These are phyloP conservation scores for Candida krabiensis DNA, from an alignment of 805 yeast genomes.

Conservation along the genomic window DNA sequence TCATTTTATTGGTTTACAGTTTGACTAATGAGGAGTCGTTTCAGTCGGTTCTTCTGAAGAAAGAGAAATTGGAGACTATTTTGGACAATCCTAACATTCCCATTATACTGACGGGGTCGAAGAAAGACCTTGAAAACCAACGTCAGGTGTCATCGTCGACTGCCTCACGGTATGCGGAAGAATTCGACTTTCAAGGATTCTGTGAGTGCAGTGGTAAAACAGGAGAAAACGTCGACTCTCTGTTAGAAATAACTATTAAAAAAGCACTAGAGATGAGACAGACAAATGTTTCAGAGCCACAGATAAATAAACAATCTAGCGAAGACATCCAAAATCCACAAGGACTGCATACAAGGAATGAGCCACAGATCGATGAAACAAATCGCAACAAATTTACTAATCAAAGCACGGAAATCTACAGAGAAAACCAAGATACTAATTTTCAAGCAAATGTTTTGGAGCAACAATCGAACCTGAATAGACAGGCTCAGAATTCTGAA, in stretches of 20 bases:
- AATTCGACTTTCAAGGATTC: conserved; percentile 34
- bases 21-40: conserved; percentile 50
- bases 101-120: conserved; percentile 66
- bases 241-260: conserved; percentile 46
- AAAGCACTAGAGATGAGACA: conserved; percentile 6
- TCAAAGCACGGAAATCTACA: too few species aligned
- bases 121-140: conserved; percentile 70
- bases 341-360: too few species aligned
- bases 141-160: conserved; percentile 64
- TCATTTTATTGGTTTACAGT: conserved; percentile 49
- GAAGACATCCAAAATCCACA: too few species aligned
- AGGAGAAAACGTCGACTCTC: conserved; percentile 75
- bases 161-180: conserved; percentile 23
- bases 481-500: too few species aligned
- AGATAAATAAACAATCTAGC: too few species aligned
- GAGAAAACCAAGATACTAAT: too few species aligned
- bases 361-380: too few species aligned
- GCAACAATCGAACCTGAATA: too few species aligned
- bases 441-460: too few species aligned
- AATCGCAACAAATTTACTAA: too few species aligned
- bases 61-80: conserved; percentile 75
- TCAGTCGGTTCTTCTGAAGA: conserved; percentile 30
- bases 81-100: conserved; percentile 34
- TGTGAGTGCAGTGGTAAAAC: conserved; percentile 82
- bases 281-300: too few species aligned